Percentiles rank a stretch among this genome's conserved stretches.
Evolutionary conservation across 805 yeast genomes (phyloP).

Genomic region (Candida tibetensis): DNA sequence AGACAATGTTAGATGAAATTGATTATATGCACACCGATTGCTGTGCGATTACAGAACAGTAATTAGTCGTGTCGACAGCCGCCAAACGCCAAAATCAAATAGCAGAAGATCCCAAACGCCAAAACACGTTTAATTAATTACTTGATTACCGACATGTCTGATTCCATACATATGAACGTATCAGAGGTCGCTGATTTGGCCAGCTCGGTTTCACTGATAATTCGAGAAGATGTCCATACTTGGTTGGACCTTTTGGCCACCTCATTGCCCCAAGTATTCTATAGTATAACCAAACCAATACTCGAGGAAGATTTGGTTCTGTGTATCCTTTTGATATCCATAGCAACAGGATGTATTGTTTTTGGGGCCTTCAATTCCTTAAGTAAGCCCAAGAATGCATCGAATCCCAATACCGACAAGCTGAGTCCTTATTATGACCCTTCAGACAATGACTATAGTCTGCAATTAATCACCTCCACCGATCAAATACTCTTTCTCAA

Average conservation of each 20-base stretch:
- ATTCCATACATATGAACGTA: not conserved
- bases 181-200: not conserved
- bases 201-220: not conserved
- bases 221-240: not conserved
- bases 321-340: not conserved
- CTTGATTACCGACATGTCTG: not conserved
- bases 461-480: constrained; percentile 8
- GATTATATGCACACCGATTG: no score
- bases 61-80: no score
- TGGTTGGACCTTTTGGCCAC: constrained; percentile 1
- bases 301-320: not conserved
- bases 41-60: no score
- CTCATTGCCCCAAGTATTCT: not conserved
- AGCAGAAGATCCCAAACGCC: no score
- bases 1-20: no score
- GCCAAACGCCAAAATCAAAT: no score
- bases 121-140: no score
- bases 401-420: constrained; percentile 18
- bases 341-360: constrained; percentile 4
- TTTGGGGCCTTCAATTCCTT: constrained; percentile 12
- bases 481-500: constrained; percentile 9
- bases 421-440: constrained; percentile 17
- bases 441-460: constrained; percentile 21
- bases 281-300: not conserved
- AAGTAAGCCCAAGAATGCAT: constrained; percentile 23